Conservation (phyloP, 495 filamentous ascomycete species). For the Amniculicola lignicola region DNA sequence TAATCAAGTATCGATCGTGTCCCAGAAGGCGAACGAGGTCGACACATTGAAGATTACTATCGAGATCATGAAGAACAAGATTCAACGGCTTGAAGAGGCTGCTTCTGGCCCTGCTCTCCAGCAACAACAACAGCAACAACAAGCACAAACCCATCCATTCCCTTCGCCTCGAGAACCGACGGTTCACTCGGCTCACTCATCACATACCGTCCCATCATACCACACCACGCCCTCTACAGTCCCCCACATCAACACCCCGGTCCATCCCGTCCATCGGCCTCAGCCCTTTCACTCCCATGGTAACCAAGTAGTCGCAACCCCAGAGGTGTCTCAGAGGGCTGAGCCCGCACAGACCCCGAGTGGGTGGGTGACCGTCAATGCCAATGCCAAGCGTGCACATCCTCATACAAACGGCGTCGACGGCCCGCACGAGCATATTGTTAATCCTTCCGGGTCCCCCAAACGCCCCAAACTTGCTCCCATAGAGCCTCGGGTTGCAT, state of each 20-base stretch:
- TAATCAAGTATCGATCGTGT: conserved; percentile 24
- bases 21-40: conserved; percentile 39
- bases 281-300: conserved; percentile 21
- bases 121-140: not conserved
- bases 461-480: conserved; percentile 42
- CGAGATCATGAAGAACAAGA: conserved; percentile 40
- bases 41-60: conserved; percentile 41
- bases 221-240: conserved; percentile 16
- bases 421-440: conserved; percentile 11
- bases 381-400: conserved; percentile 29
- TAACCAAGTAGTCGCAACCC: conserved; percentile 4
- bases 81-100: conserved; percentile 39
- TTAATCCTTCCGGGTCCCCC: conserved; percentile 34
- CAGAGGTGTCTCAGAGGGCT: conserved; percentile 20
- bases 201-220: conserved; percentile 21
- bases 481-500: conserved; percentile 33
- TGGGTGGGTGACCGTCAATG: conserved; percentile 37
- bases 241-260: conserved; percentile 14
- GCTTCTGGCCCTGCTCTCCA: not conserved
- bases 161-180: conserved; percentile 26
- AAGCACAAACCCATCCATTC: conserved; percentile 8
- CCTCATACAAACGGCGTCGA: conserved; percentile 23
- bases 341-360: conserved; percentile 11
- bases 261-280: conserved; percentile 17
- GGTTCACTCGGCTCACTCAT: conserved; percentile 21